Evolutionary conservation across 2,329 filamentous ascomycete genomes (phyloP).

Genomic region (Hymenoscyphus infarciens): DNA sequence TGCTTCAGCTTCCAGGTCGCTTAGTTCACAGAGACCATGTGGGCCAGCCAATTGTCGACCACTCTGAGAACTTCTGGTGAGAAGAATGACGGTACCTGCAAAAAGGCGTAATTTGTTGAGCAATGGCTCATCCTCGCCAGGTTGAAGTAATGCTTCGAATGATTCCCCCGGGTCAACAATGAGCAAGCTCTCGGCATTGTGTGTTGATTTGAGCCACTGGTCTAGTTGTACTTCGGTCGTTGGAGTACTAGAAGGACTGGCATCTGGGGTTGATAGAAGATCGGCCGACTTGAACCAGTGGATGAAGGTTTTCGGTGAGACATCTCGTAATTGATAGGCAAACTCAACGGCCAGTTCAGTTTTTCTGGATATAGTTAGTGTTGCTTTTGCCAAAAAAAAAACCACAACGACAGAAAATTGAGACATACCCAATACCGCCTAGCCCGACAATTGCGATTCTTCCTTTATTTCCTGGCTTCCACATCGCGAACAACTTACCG

Average conservation of each 20-base stretch:
- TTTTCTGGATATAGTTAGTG: slow-evolving; percentile 18
- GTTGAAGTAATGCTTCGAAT: slow-evolving; percentile 18
- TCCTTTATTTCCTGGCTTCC: slow-evolving; percentile 24
- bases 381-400: neutral
- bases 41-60: slow-evolving; percentile 22
- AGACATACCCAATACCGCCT: slow-evolving; percentile 28
- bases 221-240: slow-evolving; percentile 17
- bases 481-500: slow-evolving; percentile 25
- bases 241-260: neutral
- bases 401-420: neutral
- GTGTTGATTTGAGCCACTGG: slow-evolving; percentile 18
- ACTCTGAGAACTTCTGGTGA: slow-evolving; percentile 23
- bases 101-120: slow-evolving; percentile 24
- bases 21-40: slow-evolving; percentile 23
- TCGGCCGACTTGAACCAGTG: slow-evolving; percentile 25
- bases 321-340: slow-evolving; percentile 23
- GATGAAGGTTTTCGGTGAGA: slow-evolving; percentile 25
- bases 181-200: slow-evolving; percentile 16
- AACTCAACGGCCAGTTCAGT: slow-evolving; percentile 28
- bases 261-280: slow-evolving; percentile 12
- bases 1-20: slow-evolving; percentile 22
- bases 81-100: slow-evolving; percentile 22
- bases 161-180: slow-evolving; percentile 25
- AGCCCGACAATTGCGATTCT: slow-evolving; percentile 27
- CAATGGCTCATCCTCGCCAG: slow-evolving; percentile 9